Conservation (phyloP, 2,329 filamentous ascomycete species). For the Diaporthe sp. region DNA sequence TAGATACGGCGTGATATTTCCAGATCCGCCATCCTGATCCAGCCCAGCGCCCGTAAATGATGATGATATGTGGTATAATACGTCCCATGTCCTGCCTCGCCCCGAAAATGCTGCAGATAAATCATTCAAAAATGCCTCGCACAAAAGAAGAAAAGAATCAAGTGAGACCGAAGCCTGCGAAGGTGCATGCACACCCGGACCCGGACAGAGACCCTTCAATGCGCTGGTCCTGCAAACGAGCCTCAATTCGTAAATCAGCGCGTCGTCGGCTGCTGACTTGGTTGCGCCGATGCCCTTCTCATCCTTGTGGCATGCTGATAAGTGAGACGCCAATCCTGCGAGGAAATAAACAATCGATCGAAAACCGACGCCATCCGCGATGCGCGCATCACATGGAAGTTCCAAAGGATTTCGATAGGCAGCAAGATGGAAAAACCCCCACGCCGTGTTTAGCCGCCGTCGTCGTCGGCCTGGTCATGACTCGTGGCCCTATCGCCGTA, state of each 20-base stretch:
- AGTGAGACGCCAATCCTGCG: not conserved
- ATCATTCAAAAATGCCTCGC: not conserved
- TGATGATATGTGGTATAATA: slow-evolving; percentile 37
- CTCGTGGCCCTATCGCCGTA: slow-evolving; percentile 18
- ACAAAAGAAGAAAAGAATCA: not conserved
- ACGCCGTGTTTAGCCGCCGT: slow-evolving; percentile 27
- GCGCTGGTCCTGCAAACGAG: not conserved
- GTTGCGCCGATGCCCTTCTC: not conserved
- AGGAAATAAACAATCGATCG: not conserved
- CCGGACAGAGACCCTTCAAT: not conserved
- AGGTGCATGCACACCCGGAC: not conserved
- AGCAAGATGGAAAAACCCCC: not conserved
- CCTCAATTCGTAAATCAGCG: not conserved
- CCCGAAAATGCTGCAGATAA: slow-evolving; percentile 34
- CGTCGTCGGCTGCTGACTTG: not conserved
- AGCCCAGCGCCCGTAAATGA: slow-evolving; percentile 27
- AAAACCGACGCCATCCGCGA: slow-evolving; percentile 1
- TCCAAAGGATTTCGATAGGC: not conserved
- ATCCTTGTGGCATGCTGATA: slow-evolving; percentile 1
- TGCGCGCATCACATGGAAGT: slow-evolving; percentile 5
- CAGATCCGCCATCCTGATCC: not conserved
- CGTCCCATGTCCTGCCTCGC: slow-evolving; percentile 31
- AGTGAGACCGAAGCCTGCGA: not conserved
- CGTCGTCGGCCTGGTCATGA: slow-evolving; percentile 30
- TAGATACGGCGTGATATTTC: slow-evolving; percentile 12